Evolutionary conservation across 805 yeast species (phyloP).

Genomic region (Yarrowia deformans): DNA sequence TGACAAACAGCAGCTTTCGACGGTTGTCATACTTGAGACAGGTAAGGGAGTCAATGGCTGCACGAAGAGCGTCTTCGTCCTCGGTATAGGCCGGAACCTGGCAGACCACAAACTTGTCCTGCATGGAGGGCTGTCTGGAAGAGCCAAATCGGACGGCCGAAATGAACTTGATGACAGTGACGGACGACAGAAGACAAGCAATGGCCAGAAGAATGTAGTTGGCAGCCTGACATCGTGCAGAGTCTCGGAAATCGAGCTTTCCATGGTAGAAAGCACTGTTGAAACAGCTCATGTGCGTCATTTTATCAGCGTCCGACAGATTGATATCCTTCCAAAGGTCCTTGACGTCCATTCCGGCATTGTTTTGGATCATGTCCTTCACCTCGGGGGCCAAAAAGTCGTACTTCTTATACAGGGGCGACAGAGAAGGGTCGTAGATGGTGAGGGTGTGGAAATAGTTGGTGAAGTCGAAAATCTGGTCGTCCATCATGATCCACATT

Average conservation of each 20-base stretch:
- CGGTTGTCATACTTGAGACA: constrained; percentile 63
- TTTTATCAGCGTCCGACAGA: constrained; percentile 46
- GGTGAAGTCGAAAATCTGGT: constrained; percentile 52
- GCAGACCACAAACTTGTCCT: constrained; percentile 54
- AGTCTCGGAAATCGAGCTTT: constrained; percentile 51
- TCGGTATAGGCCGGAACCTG: constrained; percentile 62
- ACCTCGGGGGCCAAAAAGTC: constrained; percentile 51
- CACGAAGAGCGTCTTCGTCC: constrained; percentile 61
- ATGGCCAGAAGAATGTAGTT: constrained; percentile 52
- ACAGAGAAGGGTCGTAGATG: constrained; percentile 44
- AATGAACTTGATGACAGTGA: constrained; percentile 53
- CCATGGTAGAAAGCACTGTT: constrained; percentile 52
- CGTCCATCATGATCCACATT: constrained; percentile 50
- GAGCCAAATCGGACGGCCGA: constrained; percentile 53
- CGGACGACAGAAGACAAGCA: constrained; percentile 52
- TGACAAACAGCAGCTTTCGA: constrained; percentile 61
- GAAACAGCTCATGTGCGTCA: constrained; percentile 50
- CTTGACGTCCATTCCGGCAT: constrained; percentile 52
- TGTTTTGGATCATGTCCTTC: constrained; percentile 47
- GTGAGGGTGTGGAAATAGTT: constrained; percentile 50
- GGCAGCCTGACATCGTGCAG: constrained; percentile 54
- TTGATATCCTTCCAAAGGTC: constrained; percentile 45
- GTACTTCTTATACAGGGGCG: constrained; percentile 46
- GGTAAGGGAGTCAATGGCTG: constrained; percentile 65
- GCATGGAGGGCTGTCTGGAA: constrained; percentile 51